Evolutionary conservation across 2,329 filamentous ascomycete genomes (phyloP).

Genomic region (Pleurostoma richardsiae): DNA sequence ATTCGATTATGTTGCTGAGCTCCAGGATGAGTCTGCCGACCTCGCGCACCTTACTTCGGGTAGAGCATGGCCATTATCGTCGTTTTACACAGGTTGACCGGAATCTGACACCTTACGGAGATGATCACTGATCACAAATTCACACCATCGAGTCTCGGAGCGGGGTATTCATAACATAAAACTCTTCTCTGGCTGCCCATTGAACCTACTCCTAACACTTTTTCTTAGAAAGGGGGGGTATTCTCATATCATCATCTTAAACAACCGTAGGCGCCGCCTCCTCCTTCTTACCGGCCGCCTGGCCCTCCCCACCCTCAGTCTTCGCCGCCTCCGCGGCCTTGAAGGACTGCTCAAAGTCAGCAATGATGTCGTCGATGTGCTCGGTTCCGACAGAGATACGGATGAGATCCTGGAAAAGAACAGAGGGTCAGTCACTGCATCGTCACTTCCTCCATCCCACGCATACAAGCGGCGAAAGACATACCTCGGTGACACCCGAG

Average conservation of each 20-base stretch:
- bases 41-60: no score
- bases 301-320: conserved; percentile 22
- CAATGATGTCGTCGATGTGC: conserved; percentile 96
- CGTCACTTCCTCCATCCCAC: not conserved
- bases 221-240: no score
- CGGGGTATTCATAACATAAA: conserved; percentile 1
- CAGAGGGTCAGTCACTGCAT: not conserved
- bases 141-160: not conserved
- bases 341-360: conserved; percentile 91
- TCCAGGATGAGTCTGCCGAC: no score
- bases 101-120: no score
- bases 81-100: no score
- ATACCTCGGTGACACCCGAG: conserved; percentile 76
- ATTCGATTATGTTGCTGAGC: no score
- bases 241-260: conserved; percentile 11
- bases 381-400: conserved; percentile 94
- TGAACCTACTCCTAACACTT: no score
- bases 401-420: conserved; percentile 65
- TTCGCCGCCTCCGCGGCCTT: conserved; percentile 47
- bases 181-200: no score
- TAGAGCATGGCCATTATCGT: no score
- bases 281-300: conserved; percentile 25
- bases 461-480: conserved; percentile 4
- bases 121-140: no score
- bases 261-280: conserved; percentile 31